Conservation (phyloP, 495 filamentous ascomycete genomes). For the Melanomma pulvis-pyrius region DNA sequence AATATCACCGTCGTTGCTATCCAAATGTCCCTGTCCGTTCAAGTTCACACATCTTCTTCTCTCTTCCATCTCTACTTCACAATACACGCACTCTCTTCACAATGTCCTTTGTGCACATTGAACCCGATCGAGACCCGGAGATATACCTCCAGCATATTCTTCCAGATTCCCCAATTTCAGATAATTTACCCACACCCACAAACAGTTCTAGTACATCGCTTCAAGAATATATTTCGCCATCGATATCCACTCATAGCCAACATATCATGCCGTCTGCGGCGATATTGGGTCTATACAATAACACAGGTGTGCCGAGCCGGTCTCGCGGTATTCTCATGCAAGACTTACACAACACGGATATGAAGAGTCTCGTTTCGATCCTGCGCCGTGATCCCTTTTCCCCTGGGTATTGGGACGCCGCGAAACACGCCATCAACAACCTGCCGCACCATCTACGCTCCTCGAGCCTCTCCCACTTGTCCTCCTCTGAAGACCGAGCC, state of each 20-base stretch:
- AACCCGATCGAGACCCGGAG: neutral
- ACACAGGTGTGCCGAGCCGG: neutral
- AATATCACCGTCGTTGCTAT: neutral
- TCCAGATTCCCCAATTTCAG: neutral
- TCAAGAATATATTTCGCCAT: neutral
- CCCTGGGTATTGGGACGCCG: conserved; percentile 3
- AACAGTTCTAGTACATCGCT: neutral
- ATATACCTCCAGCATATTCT: neutral
- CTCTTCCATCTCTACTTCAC: neutral
- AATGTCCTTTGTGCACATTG: neutral
- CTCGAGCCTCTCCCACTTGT: neutral
- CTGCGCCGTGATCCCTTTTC: neutral
- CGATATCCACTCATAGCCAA: neutral
- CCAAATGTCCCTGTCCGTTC: neutral
- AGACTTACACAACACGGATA: conserved; percentile 5
- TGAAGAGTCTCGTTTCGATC: conserved; percentile 13
- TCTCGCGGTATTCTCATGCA: neutral
- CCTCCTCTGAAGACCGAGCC: neutral
- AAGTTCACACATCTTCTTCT: neutral
- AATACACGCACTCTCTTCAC: neutral
- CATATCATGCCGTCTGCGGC: conserved; percentile 5
- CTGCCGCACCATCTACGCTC: conserved; percentile 15
- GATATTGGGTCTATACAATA: neutral
- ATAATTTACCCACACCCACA: too few relatives aligned
- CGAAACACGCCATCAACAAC: neutral